These are phyloP conservation scores for Tardiomyces blankii DNA, from an alignment of 1,139 yeast species.

Conservation along the genomic window DNA sequence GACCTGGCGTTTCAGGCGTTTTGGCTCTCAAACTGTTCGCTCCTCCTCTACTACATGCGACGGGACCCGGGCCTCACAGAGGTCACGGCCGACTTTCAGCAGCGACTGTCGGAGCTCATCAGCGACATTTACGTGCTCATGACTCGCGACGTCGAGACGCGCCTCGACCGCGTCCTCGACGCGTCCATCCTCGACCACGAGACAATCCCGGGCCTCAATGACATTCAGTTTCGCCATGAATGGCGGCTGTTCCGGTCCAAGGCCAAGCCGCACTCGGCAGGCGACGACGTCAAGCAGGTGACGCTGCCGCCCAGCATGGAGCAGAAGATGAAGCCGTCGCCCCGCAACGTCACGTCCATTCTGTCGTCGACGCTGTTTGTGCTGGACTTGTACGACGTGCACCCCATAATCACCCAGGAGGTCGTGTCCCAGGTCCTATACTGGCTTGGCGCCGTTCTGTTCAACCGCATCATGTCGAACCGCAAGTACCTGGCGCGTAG, in stretches of 20 bases:
- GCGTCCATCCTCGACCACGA: conserved; percentile 32
- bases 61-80: conserved; percentile 26
- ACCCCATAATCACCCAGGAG: conserved; percentile 63
- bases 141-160: conserved; percentile 28
- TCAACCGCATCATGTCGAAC: conserved; percentile 59
- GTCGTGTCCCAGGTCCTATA: conserved; percentile 69
- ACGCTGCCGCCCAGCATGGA: conserved; percentile 64
- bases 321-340: conserved; percentile 67
- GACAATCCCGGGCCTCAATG: conserved; percentile 34
- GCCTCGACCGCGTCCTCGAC: conserved; percentile 27
- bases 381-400: conserved; percentile 69
- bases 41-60: conserved; percentile 29
- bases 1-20: conserved; percentile 31
- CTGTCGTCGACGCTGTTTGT: conserved; percentile 84
- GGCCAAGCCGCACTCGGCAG: conserved; percentile 37
- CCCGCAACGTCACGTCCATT: conserved; percentile 73
- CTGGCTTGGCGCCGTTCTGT: conserved; percentile 62
- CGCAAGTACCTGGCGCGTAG: conserved; percentile 65
- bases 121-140: conserved; percentile 25
- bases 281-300: conserved; percentile 47
- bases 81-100: conserved; percentile 23
- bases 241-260: conserved; percentile 30
- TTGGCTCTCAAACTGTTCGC: conserved; percentile 32
- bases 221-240: conserved; percentile 31
- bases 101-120: conserved; percentile 23